Conservation (phyloP, 2,329 filamentous ascomycete genomes). For the Microcera coccophila region DNA sequence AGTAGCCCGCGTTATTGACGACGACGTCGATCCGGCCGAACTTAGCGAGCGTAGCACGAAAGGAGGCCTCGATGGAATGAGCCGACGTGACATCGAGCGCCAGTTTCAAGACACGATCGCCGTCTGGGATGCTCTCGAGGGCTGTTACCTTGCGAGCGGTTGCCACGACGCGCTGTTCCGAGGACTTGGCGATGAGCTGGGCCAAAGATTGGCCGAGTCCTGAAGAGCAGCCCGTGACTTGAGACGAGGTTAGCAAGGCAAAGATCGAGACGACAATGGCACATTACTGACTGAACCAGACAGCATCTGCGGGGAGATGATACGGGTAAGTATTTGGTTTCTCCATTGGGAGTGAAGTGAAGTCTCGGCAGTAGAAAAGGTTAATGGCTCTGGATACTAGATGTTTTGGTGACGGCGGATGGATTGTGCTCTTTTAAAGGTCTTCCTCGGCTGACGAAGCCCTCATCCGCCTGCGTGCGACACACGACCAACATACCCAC, state of each 20-base stretch:
- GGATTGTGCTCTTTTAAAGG: too few relatives aligned
- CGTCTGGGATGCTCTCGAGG: conserved; percentile 40
- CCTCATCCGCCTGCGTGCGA: too few relatives aligned
- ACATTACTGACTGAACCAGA: conserved; percentile 36
- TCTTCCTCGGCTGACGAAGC: too few relatives aligned
- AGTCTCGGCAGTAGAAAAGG: too few relatives aligned
- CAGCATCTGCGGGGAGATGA: conserved; percentile 33
- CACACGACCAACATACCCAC: too few relatives aligned
- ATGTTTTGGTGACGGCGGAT: too few relatives aligned
- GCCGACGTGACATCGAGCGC: conserved; percentile 45
- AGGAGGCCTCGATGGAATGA: conserved; percentile 32
- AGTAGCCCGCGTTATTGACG: conserved; percentile 33
- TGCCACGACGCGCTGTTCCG: conserved; percentile 40
- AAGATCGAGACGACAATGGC: conserved; percentile 2
- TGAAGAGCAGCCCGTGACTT: conserved; percentile 48
- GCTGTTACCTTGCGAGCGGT: conserved; percentile 43
- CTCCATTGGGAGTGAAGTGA: too few relatives aligned
- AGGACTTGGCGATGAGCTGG: conserved; percentile 34
- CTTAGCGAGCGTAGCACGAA: conserved; percentile 28
- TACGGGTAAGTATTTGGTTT: conserved; percentile 33
- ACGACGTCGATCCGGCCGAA: conserved; percentile 35
- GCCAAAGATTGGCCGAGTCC: conserved; percentile 44
- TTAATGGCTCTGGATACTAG: too few relatives aligned
- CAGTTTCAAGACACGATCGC: conserved; percentile 41
- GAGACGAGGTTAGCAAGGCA: conserved; percentile 4